Evolutionary conservation across 495 filamentous ascomycete genomes (phyloP), one percentile per base, ranked within the genome.

Genomic region (Apiosordaria backusii): DNA sequence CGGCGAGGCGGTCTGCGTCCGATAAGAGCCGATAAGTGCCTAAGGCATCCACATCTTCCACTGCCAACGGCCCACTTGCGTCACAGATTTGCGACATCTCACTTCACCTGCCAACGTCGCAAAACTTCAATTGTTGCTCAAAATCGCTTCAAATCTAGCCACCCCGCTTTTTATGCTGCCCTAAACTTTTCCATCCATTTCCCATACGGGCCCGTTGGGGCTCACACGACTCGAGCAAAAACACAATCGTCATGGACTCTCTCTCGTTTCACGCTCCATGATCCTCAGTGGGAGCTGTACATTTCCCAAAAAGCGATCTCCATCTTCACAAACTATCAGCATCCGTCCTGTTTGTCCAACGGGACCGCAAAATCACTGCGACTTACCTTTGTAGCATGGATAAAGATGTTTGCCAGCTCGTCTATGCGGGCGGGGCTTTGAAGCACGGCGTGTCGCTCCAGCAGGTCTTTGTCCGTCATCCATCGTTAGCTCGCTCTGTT

Each of bases 301-400:
- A 96, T 95, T 61, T 92, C 87, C 92, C 92, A 96, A 77, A 97
- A 96, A 1, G 85, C 88, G 70, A 88, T 89, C 77, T 96, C 92
- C 85, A 97, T 88, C 86, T 96, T 57, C 24, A 16, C 23, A 52
- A 55, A 23, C 52, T 52, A 55, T 65, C 50, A 55, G 64, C 35
- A 13, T 45, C 10, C 9, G 5, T 13, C 35, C 1, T 45, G 35
- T 45, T 45, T 45, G 35, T 15, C 16, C 35, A 45, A 45, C 9
- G 16, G 35, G 2, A 45, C n/a, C n/a, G n/a, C n/a, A n/a, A n/a
- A n/a, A n/a, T n/a, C n/a, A n/a, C 21, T 21, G 26, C 5, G 1
- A 68, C 82, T 76, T 70, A 90, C 87, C 80, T 86, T 92, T 3
- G 92, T 96, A 24, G 91, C 90, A 68, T 91, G 89, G 57, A 92